Evolutionary conservation across 2,329 filamentous ascomycete genomes (phyloP).

Genomic region (Fusarium oligoseptatum): DNA sequence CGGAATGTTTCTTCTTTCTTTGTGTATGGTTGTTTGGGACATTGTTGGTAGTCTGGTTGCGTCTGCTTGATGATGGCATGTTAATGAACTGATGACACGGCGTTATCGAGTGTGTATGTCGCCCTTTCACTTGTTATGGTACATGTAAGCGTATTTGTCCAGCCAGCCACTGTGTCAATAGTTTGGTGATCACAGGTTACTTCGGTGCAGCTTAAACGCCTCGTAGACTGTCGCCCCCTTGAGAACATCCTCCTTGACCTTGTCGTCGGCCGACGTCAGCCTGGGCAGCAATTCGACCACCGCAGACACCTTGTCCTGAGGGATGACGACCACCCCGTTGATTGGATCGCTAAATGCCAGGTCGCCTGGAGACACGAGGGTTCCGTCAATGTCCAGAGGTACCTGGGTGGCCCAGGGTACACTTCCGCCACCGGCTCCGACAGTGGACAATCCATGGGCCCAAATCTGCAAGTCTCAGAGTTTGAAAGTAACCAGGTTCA

Average conservation of each 20-base stretch:
- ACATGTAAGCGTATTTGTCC: slow-evolving; percentile 10
- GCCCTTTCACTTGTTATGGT: slow-evolving; percentile 20
- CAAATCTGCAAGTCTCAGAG: slow-evolving; percentile 60
- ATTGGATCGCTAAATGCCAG: slow-evolving; percentile 76
- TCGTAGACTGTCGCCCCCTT: slow-evolving; percentile 73
- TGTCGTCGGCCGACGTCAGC: slow-evolving; percentile 65
- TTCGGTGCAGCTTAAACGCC: slow-evolving; percentile 72
- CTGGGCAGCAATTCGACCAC: slow-evolving; percentile 72
- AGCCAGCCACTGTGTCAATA: slow-evolving; percentile 4
- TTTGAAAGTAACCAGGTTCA: slow-evolving; percentile 19
- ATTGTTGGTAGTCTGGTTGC: slow-evolving; percentile 47
- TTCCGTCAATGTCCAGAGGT: slow-evolving; percentile 58
- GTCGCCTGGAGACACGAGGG: slow-evolving; percentile 67
- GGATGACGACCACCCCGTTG: slow-evolving; percentile 80
- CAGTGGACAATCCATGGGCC: slow-evolving; percentile 67
- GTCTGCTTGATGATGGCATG: slow-evolving; percentile 53
- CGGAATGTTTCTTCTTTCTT: slow-evolving; percentile 38
- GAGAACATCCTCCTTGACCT: slow-evolving; percentile 74
- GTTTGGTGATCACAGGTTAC: slow-evolving; percentile 45
- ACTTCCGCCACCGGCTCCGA: slow-evolving; percentile 69
- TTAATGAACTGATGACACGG: slow-evolving; percentile 56
- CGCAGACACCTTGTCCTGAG: slow-evolving; percentile 68
- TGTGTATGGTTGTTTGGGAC: slow-evolving; percentile 42
- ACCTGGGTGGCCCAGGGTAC: slow-evolving; percentile 67
- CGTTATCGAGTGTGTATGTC: slow-evolving; percentile 34